Evolutionary conservation across 768 basidiomycete species (phyloP).

Genomic region (Auricularia heimuer): DNA sequence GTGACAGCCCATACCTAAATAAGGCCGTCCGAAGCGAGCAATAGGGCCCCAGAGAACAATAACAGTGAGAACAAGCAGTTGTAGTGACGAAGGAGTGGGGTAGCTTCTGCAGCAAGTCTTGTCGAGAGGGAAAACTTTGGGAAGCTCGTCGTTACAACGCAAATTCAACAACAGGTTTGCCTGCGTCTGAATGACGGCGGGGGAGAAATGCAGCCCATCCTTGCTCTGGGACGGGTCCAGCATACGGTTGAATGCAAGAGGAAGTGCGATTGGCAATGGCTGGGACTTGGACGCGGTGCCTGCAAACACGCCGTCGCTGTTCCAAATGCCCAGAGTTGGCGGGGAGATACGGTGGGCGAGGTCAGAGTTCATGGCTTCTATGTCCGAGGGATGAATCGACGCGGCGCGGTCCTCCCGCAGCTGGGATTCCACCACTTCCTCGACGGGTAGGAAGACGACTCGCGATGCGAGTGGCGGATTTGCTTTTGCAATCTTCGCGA

Average conservation of each 20-base stretch:
- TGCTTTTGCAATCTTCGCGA: constrained; percentile 36
- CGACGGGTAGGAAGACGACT: constrained; percentile 70
- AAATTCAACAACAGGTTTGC: constrained; percentile 72
- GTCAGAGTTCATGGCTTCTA: constrained; percentile 88
- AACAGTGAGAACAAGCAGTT: constrained; percentile 40
- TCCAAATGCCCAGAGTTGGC: constrained; percentile 9
- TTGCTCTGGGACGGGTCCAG: constrained; percentile 62
- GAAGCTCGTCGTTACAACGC: constrained; percentile 64
- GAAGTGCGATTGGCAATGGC: constrained; percentile 42
- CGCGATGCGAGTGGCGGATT: constrained; percentile 48
- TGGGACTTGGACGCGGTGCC: constrained; percentile 17
- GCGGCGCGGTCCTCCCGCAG: constrained; percentile 51
- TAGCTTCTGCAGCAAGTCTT: constrained; percentile 79
- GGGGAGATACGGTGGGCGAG: constrained; percentile 56
- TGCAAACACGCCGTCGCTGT: constrained; percentile 5
- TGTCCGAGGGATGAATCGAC: constrained; percentile 67
- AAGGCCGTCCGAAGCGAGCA: constrained; percentile 26
- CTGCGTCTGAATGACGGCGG: constrained; percentile 52
- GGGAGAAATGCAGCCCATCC: constrained; percentile 78
- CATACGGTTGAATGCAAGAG: constrained; percentile 75
- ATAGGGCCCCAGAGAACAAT: constrained; percentile 45
- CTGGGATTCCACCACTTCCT: constrained; percentile 56
- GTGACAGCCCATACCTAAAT: constrained; percentile 14
- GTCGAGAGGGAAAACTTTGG: constrained; percentile 53
- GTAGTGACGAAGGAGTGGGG: constrained; percentile 49